A percentile compares a stretch with the other conserved stretches of the same genome.
These are phyloP conservation scores for Salpingoeca rosetta DNA, from an alignment of 78 protist genomes.

Conservation along the genomic window DNA sequence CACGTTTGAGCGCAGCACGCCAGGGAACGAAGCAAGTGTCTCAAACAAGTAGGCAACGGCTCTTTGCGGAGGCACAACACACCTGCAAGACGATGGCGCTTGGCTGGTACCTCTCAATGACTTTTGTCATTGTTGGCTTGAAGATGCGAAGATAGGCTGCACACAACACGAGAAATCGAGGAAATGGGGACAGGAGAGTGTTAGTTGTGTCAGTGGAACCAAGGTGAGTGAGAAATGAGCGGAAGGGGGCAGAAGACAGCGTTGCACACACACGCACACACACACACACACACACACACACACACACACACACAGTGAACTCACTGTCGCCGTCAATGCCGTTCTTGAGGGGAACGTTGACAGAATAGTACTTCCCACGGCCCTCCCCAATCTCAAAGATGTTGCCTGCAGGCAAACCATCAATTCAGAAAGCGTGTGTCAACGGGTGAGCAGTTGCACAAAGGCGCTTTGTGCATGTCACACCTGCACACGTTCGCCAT, in stretches of 20 bases:
- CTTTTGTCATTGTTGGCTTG: conserved; percentile 51
- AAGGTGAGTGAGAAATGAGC: too few relatives aligned
- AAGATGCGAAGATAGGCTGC: conserved; percentile 66
- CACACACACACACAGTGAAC: neutral
- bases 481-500: neutral
- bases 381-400: conserved; percentile 15
- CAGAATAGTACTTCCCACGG: conserved; percentile 46
- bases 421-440: too few relatives aligned
- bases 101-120: conserved; percentile 65
- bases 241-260: too few relatives aligned
- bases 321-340: conserved; percentile 93
- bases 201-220: too few relatives aligned
- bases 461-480: neutral
- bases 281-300: neutral
- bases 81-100: conserved; percentile 72
- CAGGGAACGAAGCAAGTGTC: too few relatives aligned
- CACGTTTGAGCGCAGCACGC: too few relatives aligned
- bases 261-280: neutral
- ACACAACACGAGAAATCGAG: too few relatives aligned
- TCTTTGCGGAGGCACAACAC: too few relatives aligned
- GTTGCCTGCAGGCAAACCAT: too few relatives aligned
- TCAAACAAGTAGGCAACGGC: too few relatives aligned
- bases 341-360: conserved; percentile 94
- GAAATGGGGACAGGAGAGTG: too few relatives aligned
- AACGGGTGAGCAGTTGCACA: too few relatives aligned